These are phyloP conservation scores for Elsinoe batatas DNA, from an alignment of 2,329 filamentous ascomycete genomes.

Conservation along the genomic window DNA sequence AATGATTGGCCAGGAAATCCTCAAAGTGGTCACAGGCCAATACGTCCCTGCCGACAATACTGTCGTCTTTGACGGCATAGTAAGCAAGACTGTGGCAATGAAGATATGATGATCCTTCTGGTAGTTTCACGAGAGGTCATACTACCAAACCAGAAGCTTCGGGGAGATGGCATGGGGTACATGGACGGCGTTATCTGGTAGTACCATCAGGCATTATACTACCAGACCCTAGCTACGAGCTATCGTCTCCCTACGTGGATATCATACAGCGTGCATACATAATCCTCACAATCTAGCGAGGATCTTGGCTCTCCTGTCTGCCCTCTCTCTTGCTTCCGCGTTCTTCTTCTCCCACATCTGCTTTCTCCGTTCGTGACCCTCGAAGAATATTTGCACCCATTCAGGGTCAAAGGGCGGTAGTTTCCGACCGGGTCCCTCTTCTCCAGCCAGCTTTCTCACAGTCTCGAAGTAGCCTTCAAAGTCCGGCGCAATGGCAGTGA, in stretches of 20 bases:
- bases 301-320: neutral
- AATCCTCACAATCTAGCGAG: neutral
- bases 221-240: neutral
- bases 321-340: neutral
- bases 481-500: conserved; percentile 49
- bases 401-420: conserved; percentile 14
- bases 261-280: neutral
- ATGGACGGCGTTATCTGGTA: neutral
- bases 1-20: conserved; percentile 91
- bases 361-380: conserved; percentile 14
- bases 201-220: no score
- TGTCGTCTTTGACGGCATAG: conserved; percentile 53
- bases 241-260: neutral
- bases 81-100: conserved; percentile 45
- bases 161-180: neutral
- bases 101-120: conserved; percentile 28
- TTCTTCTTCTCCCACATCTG: conserved; percentile 16
- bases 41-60: conserved; percentile 56
- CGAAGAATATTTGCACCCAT: conserved; percentile 14
- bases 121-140: no score
- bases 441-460: conserved; percentile 41
- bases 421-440: conserved; percentile 38
- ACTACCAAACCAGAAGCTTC: neutral
- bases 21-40: conserved; percentile 71
- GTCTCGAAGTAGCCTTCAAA: conserved; percentile 57